Evolutionary conservation across 2,329 filamentous ascomycete species (phyloP).

Genomic region (Dactylellina haptotyla): DNA sequence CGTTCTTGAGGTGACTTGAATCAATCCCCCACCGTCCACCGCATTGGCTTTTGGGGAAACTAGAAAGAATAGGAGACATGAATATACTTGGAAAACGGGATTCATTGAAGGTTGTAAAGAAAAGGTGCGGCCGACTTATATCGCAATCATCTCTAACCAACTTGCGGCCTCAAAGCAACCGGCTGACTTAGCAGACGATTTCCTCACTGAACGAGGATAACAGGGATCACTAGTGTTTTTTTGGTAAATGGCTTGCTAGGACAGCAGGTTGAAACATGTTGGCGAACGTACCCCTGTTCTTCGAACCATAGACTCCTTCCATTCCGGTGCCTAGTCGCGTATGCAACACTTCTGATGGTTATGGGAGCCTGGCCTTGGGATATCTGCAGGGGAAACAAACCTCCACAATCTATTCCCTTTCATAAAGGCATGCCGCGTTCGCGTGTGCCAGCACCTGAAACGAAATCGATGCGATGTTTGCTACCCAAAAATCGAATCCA

Average conservation of each 20-base stretch:
- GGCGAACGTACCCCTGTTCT: slow-evolving; percentile 42
- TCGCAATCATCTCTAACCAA: slow-evolving; percentile 31
- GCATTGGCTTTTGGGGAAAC: slow-evolving; percentile 27
- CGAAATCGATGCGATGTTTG: slow-evolving; percentile 37
- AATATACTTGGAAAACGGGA: slow-evolving; percentile 1
- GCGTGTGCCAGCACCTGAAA: slow-evolving; percentile 24
- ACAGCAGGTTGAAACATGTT: slow-evolving; percentile 54
- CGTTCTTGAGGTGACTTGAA: slow-evolving; percentile 1
- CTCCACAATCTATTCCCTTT: slow-evolving; percentile 1
- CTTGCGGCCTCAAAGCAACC: slow-evolving; percentile 8
- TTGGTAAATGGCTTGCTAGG: slow-evolving; percentile 33
- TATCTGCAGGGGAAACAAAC: slow-evolving; percentile 33
- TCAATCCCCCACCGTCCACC: slow-evolving; percentile 46
- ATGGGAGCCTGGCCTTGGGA: slow-evolving; percentile 50
- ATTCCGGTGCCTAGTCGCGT: slow-evolving; percentile 48
- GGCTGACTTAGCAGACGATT: not conserved
- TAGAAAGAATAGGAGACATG: slow-evolving; percentile 20
- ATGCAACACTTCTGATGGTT: slow-evolving; percentile 26
- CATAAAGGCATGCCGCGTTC: not conserved
- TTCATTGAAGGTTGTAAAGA: not conserved
- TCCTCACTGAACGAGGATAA: slow-evolving; percentile 10
- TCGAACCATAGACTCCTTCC: slow-evolving; percentile 44
- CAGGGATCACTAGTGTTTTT: slow-evolving; percentile 36
- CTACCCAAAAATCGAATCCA: not conserved
- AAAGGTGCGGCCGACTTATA: slow-evolving; percentile 49